Conservation (phyloP, 1,284 basidiomycete species). For the Afroboletus lepidellus region DNA sequence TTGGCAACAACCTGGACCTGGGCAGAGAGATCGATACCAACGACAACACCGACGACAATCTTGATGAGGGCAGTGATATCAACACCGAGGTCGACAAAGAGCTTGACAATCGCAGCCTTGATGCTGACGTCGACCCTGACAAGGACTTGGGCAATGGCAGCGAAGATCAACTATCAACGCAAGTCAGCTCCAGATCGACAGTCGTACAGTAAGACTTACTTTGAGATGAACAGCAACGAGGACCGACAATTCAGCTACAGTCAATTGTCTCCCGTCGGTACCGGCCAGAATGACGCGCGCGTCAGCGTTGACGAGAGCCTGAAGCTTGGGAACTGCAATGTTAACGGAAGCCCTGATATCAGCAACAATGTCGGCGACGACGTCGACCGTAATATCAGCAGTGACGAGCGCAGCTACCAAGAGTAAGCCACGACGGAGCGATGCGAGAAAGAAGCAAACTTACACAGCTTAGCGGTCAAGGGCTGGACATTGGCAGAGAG, state of each 20-base stretch:
- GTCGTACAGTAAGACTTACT: background rate
- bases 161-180: slow-evolving; percentile 33
- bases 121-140: background rate
- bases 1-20: background rate
- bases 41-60: background rate
- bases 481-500: slow-evolving; percentile 8
- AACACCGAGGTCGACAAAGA: background rate
- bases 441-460: background rate
- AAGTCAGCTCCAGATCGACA: background rate
- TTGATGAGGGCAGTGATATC: background rate
- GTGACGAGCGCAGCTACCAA: slow-evolving; percentile 31
- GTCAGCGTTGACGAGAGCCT: slow-evolving; percentile 36
- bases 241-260: slow-evolving; percentile 31
- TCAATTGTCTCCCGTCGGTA: slow-evolving; percentile 28
- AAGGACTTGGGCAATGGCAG: slow-evolving; percentile 26
- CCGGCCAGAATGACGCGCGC: slow-evolving; percentile 33
- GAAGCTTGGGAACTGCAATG: slow-evolving; percentile 32
- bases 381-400: slow-evolving; percentile 33
- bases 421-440: too few relatives aligned
- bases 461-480: background rate
- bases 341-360: slow-evolving; percentile 34
- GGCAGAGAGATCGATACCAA: background rate
- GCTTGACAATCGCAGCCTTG: background rate
- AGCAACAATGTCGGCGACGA: slow-evolving; percentile 28
- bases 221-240: slow-evolving; percentile 23